These are phyloP conservation scores for Colletotrichum tamarilloi DNA, from an alignment of 2,329 filamentous ascomycete genomes.

Conservation along the genomic window DNA sequence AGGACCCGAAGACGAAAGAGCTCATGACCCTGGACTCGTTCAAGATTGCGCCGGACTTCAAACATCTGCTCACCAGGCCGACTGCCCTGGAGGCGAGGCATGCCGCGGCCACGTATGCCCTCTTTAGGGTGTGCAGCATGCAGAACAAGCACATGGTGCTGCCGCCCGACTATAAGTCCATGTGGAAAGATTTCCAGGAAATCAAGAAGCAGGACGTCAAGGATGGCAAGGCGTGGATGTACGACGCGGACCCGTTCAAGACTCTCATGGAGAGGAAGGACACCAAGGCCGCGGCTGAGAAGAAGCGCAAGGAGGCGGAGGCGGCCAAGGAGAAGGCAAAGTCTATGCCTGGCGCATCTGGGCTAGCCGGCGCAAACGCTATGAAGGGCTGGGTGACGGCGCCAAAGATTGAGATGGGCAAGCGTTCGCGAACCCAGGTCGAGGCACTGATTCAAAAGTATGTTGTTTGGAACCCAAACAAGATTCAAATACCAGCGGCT, in stretches of 20 bases:
- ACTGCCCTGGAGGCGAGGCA: conserved; percentile 92
- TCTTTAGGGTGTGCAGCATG: conserved; percentile 94
- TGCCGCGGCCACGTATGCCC: conserved; percentile 89
- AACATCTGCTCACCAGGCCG: conserved; percentile 78
- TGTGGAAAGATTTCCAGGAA: conserved; percentile 92
- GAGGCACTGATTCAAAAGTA: conserved; percentile 83
- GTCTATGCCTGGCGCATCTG: conserved; percentile 69
- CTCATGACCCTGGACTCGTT: conserved; percentile 81
- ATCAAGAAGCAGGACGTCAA: conserved; percentile 85
- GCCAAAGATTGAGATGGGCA: conserved; percentile 94
- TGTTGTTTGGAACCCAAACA: conserved; percentile 88
- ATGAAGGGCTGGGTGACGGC: conserved; percentile 85
- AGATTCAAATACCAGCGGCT: conserved; percentile 69
- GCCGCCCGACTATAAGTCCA: conserved; percentile 86
- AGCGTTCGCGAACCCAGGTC: conserved; percentile 79
- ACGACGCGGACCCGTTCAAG: conserved; percentile 93
- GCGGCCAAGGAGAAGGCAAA: conserved; percentile 76
- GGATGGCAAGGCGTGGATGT: conserved; percentile 86
- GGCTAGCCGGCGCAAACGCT: conserved; percentile 57
- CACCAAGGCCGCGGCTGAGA: conserved; percentile 79
- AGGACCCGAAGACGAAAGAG: conserved; percentile 86
- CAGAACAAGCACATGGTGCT: conserved; percentile 96
- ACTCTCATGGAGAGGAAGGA: conserved; percentile 83
- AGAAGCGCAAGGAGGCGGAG: conserved; percentile 79
- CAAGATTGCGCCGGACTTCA: conserved; percentile 80